These are phyloP conservation scores for Acacia crassicarpa DNA, from an alignment of 306 rosid genomes.

Conservation along the genomic window DNA sequence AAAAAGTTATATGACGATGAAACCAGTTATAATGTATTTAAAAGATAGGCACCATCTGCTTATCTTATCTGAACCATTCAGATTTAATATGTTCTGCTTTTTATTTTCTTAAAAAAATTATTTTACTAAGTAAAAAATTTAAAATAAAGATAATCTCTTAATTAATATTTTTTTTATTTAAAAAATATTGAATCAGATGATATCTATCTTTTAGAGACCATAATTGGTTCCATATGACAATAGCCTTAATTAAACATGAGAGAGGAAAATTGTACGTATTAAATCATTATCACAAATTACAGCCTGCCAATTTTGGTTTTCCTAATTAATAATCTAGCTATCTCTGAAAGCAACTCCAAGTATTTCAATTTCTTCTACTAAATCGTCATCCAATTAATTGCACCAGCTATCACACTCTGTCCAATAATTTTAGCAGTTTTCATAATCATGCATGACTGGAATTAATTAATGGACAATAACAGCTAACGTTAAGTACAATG, in stretches of 20 bases:
- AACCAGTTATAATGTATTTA: too few relatives aligned
- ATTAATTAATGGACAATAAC: neutral
- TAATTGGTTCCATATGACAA: neutral
- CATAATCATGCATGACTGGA: neutral
- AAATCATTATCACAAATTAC: neutral
- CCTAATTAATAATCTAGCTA: neutral
- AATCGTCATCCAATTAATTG: neutral
- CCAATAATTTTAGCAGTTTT: too few relatives aligned
- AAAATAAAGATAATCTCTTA: too few relatives aligned
- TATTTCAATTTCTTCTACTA: neutral
- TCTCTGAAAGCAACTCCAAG: neutral
- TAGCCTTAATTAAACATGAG: neutral
- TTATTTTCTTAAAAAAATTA: too few relatives aligned
- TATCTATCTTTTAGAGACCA: too few relatives aligned
- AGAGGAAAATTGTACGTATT: neutral
- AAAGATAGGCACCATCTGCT: too few relatives aligned
- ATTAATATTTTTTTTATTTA: too few relatives aligned
- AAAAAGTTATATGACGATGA: neutral
- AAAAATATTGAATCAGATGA: too few relatives aligned
- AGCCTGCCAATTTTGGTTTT: neutral
- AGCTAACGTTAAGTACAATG: too few relatives aligned
- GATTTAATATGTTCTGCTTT: too few relatives aligned
- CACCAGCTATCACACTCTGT: neutral
- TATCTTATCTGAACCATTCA: too few relatives aligned
- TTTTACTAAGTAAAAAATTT: too few relatives aligned